Base-by-base conservation (phyloP, 192 early-diverging fungal genomes). In the Umbelopsis sp. region DNA sequence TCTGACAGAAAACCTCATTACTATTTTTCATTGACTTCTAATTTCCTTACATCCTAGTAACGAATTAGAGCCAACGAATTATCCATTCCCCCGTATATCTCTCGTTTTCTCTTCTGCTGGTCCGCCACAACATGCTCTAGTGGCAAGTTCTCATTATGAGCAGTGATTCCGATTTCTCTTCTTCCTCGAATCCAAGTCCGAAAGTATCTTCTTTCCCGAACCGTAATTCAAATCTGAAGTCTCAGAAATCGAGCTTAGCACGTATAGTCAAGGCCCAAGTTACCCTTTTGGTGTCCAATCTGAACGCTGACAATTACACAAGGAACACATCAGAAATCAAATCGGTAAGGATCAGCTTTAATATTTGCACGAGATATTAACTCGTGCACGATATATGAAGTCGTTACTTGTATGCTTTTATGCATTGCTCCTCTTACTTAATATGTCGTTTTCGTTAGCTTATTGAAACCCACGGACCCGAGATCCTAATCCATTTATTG, bases 221-320 rank as follows among this genome's bases (percentile, higher is more conserved):
- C 51, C 77, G 79, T 70, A 66, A 66, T 47, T 73, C 78, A 67
- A 84, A 76, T 71, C 78, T 75, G 34, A 77, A 66, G 65, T 71
- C 81, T 45, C 78, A 83, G 45, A 80, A 74, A 71, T 65, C 81
- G 47, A 81, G 80, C 71, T 80, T 87, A 74, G 72, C 74, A 71
- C 84, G 79, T 36, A 85, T 87, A 53, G 84, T 85, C 52, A 87
- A 84, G 73, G 86, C 86, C 71, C 86, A 87, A 79, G 82, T 85
- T 51, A 76, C 73, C 51, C 75, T 87, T 44, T 74, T 85, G 49
- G 71, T 87, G 62, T 83, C 82, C 24, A 85, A 73, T 41, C 76
- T 87, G 45, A 81, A 79, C 56, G 80, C 78, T 72, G 85, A 85
- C 29, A 85, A 83, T 59, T 85, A 84, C 76, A 56, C 76, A n/a